phyloP scores from a whole-genome alignment of 2,329 filamentous ascomycete genomes.

The Macrophomina phaseolina region DNA sequence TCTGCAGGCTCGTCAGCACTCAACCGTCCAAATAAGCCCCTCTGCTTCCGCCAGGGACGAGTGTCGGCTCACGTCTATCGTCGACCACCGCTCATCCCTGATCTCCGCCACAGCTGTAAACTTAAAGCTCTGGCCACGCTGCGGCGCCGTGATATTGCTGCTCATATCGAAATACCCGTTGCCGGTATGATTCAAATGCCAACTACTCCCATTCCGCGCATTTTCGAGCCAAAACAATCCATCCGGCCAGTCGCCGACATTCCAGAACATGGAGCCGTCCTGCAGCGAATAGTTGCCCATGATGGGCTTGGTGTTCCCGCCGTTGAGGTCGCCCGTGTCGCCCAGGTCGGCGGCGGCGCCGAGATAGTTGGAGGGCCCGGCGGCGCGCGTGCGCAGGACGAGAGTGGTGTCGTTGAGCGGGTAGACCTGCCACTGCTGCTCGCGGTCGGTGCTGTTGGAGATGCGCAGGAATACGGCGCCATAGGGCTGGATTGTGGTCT shows the following conservation, averaged over 20 bases:
- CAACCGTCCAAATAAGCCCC: neutral
- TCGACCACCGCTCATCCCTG: constrained; percentile 18
- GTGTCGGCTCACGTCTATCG: constrained; percentile 5
- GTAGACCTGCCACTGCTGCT: constrained; percentile 29
- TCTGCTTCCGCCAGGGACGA: neutral
- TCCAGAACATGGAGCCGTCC: constrained; percentile 25
- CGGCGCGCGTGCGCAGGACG: constrained; percentile 25
- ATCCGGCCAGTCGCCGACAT: constrained; percentile 18
- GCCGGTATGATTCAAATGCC: constrained; percentile 21
- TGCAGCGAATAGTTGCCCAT: constrained; percentile 14
- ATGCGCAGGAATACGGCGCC: constrained; percentile 14
- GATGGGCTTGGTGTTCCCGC: constrained; percentile 17
- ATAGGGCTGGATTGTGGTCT: neutral
- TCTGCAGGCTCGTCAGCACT: neutral
- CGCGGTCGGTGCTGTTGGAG: constrained; percentile 13
- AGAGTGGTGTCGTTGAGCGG: constrained; percentile 1
- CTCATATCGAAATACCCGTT: constrained; percentile 16
- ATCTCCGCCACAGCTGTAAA: constrained; percentile 21
- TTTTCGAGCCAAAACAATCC: constrained; percentile 27
- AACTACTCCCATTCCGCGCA: constrained; percentile 20
- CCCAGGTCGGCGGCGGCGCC: neutral
- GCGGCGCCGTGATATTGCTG: constrained; percentile 21
- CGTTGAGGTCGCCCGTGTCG: neutral
- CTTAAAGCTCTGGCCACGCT: constrained; percentile 16
- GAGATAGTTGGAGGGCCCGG: constrained; percentile 25